Evolutionary conservation across 305 asterid genomes (phyloP), one percentile per base, ranked within the genome.

Genomic region (Lippia alba): DNA sequence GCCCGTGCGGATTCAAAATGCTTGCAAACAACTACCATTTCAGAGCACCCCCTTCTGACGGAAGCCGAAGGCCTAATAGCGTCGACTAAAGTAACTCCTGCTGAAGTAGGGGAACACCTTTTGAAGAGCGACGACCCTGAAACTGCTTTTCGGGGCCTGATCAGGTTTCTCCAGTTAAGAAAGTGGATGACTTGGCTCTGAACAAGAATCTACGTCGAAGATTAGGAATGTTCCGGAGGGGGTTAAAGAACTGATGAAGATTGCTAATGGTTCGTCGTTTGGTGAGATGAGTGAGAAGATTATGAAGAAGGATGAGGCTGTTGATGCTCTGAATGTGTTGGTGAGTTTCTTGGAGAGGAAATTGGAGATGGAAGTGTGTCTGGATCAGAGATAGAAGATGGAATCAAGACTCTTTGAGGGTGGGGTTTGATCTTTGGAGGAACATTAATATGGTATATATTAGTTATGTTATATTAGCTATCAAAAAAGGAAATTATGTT

Each of bases 81-180:
- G 16, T 55, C 71, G 6, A 61, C 65, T 36, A 71, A 77, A 53
- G 77, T 79, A 18, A 82, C 87, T 24, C 87, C 87, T 0, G 84
- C 87, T 16, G 81, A 82, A 71, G 56, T 82, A 15, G 87, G 80
- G 2, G 84, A 82, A 64, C 82, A 76, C 58, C 71, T 82, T 32
- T 20, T 82, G 77, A 79, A 79, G 74, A 71, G 73, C n/a, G 77
- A 79, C 2, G 68, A 71, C 51, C 77, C 82, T 1, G 73, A 55
- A 12, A 39, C 51, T 68, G 84, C 82, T 9, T 75, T 79, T 10
- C 18, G 45, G 8, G 81, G 81, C 56, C 48, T 82, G 34, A 60
- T 82, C 45, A 59, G 64, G 56, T 80, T 82, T 73, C 77, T 82
- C 0, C 54, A 71, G 50, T n/a, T 4, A 74, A 71, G 41, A 73